A percentile compares a stretch with the other conserved stretches of the same genome.
phyloP scores from a whole-genome alignment of 2,329 filamentous ascomycete genomes.

The Zasmidium cellare region DNA sequence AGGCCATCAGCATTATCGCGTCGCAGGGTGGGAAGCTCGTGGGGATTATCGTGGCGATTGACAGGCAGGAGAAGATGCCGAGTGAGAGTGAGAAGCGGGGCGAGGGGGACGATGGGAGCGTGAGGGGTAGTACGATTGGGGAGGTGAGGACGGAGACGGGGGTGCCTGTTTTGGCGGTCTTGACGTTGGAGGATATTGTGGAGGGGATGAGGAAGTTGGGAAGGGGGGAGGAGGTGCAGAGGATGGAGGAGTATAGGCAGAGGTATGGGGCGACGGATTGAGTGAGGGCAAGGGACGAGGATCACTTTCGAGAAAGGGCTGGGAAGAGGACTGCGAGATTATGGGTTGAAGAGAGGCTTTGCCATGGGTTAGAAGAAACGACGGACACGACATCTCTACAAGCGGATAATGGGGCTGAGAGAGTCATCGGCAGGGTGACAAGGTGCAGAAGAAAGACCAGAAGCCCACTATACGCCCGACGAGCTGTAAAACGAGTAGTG shows the following conservation, averaged over 20 bases:
- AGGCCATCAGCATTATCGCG: conserved; percentile 86
- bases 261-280: conserved; percentile 37
- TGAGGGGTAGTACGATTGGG: conserved; percentile 77
- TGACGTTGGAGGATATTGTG: conserved; percentile 78
- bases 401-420: no score
- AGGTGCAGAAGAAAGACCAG: no score
- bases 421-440: no score
- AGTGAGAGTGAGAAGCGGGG: conserved; percentile 43
- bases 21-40: conserved; percentile 81
- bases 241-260: conserved; percentile 70
- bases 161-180: conserved; percentile 79
- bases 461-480: no score
- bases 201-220: conserved; percentile 46
- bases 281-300: neutral
- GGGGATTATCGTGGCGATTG: conserved; percentile 84
- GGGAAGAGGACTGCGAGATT: no score
- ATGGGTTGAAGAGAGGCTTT: no score
- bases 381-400: no score
- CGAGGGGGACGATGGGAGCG: conserved; percentile 63
- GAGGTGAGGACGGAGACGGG: conserved; percentile 80
- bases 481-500: no score
- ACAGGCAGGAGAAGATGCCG: conserved; percentile 81
- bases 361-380: no score
- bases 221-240: conserved; percentile 48
- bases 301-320: no score